Percentiles rank a stretch among this genome's conserved stretches.
These are phyloP conservation scores for Ceratocystis ficicola DNA, from an alignment of 2,329 filamentous ascomycete genomes.

Conservation along the genomic window DNA sequence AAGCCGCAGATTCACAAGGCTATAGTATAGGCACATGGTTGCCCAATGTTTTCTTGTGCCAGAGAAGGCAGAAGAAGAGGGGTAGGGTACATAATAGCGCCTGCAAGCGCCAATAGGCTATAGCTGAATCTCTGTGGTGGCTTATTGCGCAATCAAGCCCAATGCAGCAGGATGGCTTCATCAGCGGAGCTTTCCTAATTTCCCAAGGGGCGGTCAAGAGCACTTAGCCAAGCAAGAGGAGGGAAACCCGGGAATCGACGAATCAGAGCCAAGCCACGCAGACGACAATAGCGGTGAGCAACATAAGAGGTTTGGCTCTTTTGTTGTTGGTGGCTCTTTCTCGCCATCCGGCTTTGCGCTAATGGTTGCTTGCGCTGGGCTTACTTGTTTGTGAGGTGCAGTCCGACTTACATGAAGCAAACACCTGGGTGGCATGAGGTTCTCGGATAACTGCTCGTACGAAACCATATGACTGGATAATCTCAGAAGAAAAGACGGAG, in stretches of 20 bases:
- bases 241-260: not conserved
- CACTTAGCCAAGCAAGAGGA: not conserved
- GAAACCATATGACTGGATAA: not conserved
- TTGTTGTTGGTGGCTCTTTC: not conserved
- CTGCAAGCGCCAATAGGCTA: not conserved
- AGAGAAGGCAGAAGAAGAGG: not conserved
- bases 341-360: not conserved
- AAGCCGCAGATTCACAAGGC: not conserved
- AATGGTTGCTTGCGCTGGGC: not conserved
- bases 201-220: conserved; percentile 5
- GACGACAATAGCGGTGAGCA: not conserved
- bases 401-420: conserved; percentile 3
- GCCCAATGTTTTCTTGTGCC: not conserved
- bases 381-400: conserved; percentile 3
- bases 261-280: not conserved
- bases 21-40: not conserved
- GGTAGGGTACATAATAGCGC: not conserved
- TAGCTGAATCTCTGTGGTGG: not conserved
- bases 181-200: not conserved
- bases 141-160: conserved; percentile 3
- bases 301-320: not conserved
- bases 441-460: not conserved
- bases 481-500: not conserved
- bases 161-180: not conserved
- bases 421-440: not conserved